Base-by-base conservation (phyloP, 148 eudicot species). In the Rhododendron simsii region DNA sequence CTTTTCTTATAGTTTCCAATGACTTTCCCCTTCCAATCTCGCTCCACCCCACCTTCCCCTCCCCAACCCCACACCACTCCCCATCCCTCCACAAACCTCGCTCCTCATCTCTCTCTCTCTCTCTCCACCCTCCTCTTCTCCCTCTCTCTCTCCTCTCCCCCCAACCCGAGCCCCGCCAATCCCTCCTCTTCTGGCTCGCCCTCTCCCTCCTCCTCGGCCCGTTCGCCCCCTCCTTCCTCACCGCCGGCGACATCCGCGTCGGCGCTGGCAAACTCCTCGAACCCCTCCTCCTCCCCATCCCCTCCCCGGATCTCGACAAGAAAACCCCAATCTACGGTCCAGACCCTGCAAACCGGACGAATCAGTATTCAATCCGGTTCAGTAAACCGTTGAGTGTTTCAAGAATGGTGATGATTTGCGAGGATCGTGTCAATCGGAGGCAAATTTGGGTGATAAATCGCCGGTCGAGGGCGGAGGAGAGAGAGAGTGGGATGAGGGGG, bases 151-250 rank as follows among this genome's bases (percentile, higher is more conserved):
- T 94, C 87, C 50, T 91, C 79, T 87, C 86, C 90, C 81, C 91
- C 89, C 90, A 91, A 8, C 86, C 91, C n/a, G 95, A 96, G 26
- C 87, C 95, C 81, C 80, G 91, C 85, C 81, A 89, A 74, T 91
- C 94, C 35, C 80, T 94, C 85, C 80, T 88, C 81, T 55, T 95
- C 50, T 96, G 99, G 99, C 16, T 92, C 50, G 90, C 93, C 20
- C 81, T 95, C 16, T 96, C 99, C 28, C 89, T 94, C 77, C 88
- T 96, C n/a, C 28, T 95, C 37, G 99, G 98, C 44, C 99, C 99
- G 61, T 95, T 96, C 77, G 98, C 98, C 14, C 99, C 99, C 18
- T 67, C 87, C n/a, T 90, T 92, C 48, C 41, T 95, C 87, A 96
- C 99, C 73, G 93, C 81, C 61, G 99, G 99, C 9, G 93, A 94